Evolutionary conservation across 371 early-diverging fungal species (phyloP), one percentile per base, ranked within the genome.

Genomic region (Conidiobolus incongruus): DNA sequence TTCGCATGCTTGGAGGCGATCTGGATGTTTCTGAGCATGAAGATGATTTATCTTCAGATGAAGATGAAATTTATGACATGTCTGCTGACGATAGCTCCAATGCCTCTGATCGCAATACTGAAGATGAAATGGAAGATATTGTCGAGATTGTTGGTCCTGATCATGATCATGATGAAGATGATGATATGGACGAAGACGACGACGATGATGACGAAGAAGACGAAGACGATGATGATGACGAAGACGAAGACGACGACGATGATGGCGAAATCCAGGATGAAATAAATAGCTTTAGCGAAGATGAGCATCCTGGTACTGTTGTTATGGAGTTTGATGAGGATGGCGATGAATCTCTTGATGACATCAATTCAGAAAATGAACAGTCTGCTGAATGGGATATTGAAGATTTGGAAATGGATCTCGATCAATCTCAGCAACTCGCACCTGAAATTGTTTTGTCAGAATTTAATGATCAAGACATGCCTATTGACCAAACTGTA

Each of bases 1-100:
- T 95, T 7, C 89, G 91, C 11, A 74, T 92, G 73, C 74, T 75
- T 51, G 77, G 74, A 48, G 79, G 72, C 13, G 65, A 62, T 40
- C 71, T 71, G 24, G 68, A 69, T 29, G 65, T 62, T 39, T 66
- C 66, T 23, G 72, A 63, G 26, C 69, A 59, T 34, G 77, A 66
- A 35, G 76, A 77, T 10, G 81, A 78, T n/a, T 68, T 67, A 45
- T 68, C 68, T 20, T 72, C 68, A 37, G 65, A 66, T 30, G 76
- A 73, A 28, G 76, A 65, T 17, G 75, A 75, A 17, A 75, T 67
- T 41, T 78, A 73, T 31, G 77, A 76, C 39, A 73, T 72, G 13
- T 68, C 70, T 11, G 72, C 61, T 47, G 81, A 82, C 52, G 53
- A 76, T 20, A 74, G 70, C 26, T 26, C 26, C 8, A 26, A 26